Percentiles rank a stretch among this genome's conserved stretches.
Evolutionary conservation across 441 rosid genomes (phyloP).

Genomic region (Sinapis alba): DNA sequence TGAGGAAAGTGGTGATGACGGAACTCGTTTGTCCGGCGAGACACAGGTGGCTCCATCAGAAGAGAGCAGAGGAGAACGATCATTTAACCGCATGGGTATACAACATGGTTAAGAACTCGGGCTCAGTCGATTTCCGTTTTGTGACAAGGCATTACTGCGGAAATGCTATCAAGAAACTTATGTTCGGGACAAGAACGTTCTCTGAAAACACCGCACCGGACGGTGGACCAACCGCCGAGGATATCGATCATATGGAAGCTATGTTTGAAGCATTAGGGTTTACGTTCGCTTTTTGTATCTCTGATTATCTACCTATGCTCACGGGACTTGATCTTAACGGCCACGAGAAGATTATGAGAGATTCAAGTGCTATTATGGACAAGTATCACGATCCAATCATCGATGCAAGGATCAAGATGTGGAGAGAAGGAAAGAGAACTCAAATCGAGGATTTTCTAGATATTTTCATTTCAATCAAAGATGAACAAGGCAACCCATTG

Average conservation of each 20-base stretch:
- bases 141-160: constrained; percentile 46
- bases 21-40: constrained; percentile 46
- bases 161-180: constrained; percentile 50
- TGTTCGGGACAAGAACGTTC: constrained; percentile 47
- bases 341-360: constrained; percentile 46
- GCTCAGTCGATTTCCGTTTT: constrained; percentile 42
- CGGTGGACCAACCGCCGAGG: constrained; percentile 50
- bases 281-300: constrained; percentile 43
- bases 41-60: constrained; percentile 47
- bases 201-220: constrained; percentile 31
- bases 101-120: constrained; percentile 40
- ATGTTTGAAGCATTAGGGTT: constrained; percentile 41
- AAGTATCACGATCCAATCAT: constrained; percentile 51
- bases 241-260: constrained; percentile 52
- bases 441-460: constrained; percentile 43
- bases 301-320: constrained; percentile 54
- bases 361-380: constrained; percentile 32
- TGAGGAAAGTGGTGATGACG: constrained; percentile 47
- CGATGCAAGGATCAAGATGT: constrained; percentile 41
- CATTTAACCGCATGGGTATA: constrained; percentile 49
- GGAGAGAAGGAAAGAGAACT: constrained; percentile 39
- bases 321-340: constrained; percentile 55
- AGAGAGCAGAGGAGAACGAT: constrained; percentile 56
- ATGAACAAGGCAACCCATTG: constrained; percentile 36
- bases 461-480: constrained; percentile 42